Percentiles rank a stretch among this genome's conserved stretches.
Evolutionary conservation across 2,329 filamentous ascomycete species (phyloP).

Genomic region (Aspergillus tamarii): DNA sequence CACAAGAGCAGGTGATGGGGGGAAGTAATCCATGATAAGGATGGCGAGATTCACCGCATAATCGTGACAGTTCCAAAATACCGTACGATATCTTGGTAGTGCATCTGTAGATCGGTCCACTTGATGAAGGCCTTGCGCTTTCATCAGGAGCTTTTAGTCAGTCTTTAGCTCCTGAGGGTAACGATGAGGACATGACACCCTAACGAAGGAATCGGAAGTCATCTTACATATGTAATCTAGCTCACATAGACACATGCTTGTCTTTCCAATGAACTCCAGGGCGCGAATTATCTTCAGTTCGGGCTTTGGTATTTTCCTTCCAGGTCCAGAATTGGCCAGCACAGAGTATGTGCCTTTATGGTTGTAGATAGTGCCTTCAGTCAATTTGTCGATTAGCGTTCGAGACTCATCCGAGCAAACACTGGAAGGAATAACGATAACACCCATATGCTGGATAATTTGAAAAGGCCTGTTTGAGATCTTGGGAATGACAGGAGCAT

Average conservation of each 20-base stretch:
- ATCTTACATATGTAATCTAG: not conserved
- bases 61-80: constrained; percentile 4
- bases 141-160: not conserved
- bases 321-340: not conserved
- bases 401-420: not conserved
- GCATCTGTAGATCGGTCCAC: not conserved
- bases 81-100: not conserved
- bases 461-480: not conserved
- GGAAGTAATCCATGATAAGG: not conserved
- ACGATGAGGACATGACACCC: no score
- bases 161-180: not conserved
- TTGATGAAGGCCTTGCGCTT: not conserved
- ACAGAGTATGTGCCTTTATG: not conserved
- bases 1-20: not conserved
- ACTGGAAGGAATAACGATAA: not conserved
- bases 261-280: not conserved
- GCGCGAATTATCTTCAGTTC: not conserved
- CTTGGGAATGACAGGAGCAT: not conserved
- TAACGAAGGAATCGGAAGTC: not conserved
- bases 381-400: not conserved
- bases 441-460: not conserved
- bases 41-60: not conserved
- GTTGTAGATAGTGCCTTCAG: not conserved
- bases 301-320: not conserved
- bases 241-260: not conserved